These are phyloP conservation scores for Sclerotinia nivalis DNA, from an alignment of 2,329 filamentous ascomycete species.

Conservation along the genomic window DNA sequence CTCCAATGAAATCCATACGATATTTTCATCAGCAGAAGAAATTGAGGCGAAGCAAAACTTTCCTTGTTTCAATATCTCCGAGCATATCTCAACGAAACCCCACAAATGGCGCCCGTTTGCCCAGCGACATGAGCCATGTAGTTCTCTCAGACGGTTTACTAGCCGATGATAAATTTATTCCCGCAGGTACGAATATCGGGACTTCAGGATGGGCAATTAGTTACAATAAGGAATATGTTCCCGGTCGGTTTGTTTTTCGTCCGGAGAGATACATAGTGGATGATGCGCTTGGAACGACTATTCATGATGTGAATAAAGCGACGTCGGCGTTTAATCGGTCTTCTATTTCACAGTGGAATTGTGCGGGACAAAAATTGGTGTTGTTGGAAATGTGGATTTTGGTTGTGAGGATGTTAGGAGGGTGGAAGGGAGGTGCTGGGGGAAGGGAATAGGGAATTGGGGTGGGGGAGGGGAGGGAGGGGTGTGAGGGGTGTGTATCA, in stretches of 20 bases:
- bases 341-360: conserved; percentile 22
- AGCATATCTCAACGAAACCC: conserved; percentile 23
- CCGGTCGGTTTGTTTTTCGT: conserved; percentile 43
- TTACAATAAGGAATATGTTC: conserved; percentile 48
- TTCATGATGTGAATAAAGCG: conserved; percentile 23
- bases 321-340: conserved; percentile 24
- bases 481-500: background rate
- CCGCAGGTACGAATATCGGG: conserved; percentile 47
- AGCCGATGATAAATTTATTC: conserved; percentile 39
- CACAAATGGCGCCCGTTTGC: conserved; percentile 24
- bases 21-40: background rate
- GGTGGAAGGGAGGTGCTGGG: background rate
- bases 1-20: conserved; percentile 43
- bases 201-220: conserved; percentile 49
- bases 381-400: conserved; percentile 27
- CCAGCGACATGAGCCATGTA: background rate
- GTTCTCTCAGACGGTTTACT: conserved; percentile 11
- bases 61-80: conserved; percentile 13
- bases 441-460: background rate
- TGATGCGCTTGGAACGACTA: conserved; percentile 18
- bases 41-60: background rate
- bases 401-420: conserved; percentile 11
- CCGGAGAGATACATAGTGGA: conserved; percentile 29
- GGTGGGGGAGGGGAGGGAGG: background rate
- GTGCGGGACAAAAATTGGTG: conserved; percentile 27